Base-by-base conservation (phyloP, 345 rosid genomes). In the Garcia nutans region DNA sequence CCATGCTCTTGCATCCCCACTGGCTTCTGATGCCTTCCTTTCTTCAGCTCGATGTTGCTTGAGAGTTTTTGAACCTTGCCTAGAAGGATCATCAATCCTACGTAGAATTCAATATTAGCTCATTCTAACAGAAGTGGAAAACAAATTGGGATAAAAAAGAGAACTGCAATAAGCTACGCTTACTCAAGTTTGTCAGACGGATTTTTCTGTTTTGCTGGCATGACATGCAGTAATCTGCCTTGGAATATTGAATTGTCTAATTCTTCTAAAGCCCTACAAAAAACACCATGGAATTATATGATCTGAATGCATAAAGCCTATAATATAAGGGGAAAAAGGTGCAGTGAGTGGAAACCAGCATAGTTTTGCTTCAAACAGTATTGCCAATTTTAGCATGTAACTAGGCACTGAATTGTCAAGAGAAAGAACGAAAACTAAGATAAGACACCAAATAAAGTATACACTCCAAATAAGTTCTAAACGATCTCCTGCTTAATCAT, bases 1-100 rank as follows among this genome's bases (percentile, higher is more conserved):
- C 99, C 99, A 93, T 72, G 97, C 89, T 84, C 84, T 91, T 45
- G 93, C 88, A 80, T 93, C 82, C 84, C 99, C 99, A 76, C 96
- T 74, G 26, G 93, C 89, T 89, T 95, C 98, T 77, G 97, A 80
- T 77, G 92, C 94, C 86, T 91, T 95, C 85, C 87, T 87, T 81
- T 91, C 89, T 73, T 91, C 99, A 75, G 86, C 92, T 72, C 90
- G 88, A 77, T 79, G 82, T 80, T 91, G 91, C 86, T 95, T 95
- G 77, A 95, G 85, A 68, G 89, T 89, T 80, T 87, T 89, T 81
- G 89, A 71, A 73, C 85, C 80, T 71, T 84, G 88, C 57, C 58
- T 76, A 12, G 77, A 37, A 55, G 79, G 47, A 41, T 61, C 77
- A 24, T 76, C 74, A 58, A 73, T 76, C 81, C 97, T 87, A 79